phyloP scores from a whole-genome alignment of 2,329 filamentous ascomycete genomes.

The Cytospora schulzeri region DNA sequence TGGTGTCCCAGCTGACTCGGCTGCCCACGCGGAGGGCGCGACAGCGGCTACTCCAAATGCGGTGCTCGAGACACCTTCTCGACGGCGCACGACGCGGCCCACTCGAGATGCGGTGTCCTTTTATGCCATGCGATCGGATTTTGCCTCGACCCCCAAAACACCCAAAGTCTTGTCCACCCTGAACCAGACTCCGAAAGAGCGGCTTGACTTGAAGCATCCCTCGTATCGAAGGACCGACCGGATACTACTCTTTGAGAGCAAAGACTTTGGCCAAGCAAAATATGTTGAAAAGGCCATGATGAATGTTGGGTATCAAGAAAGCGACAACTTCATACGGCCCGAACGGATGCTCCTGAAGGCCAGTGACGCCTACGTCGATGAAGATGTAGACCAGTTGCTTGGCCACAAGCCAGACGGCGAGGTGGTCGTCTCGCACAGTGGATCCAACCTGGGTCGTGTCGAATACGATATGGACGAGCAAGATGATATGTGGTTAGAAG shows the following conservation, averaged over 20 bases:
- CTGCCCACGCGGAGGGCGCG: constrained; percentile 45
- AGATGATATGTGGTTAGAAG: constrained; percentile 92
- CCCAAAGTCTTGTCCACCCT: constrained; percentile 74
- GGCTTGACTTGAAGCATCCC: constrained; percentile 74
- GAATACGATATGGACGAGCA: constrained; percentile 99
- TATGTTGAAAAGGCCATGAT: constrained; percentile 98
- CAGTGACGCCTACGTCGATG: constrained; percentile 60
- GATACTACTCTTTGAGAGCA: constrained; percentile 81
- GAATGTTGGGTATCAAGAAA: constrained; percentile 93
- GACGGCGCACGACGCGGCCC: constrained; percentile 48
- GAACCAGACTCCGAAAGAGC: constrained; percentile 79
- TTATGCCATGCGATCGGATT: constrained; percentile 53
- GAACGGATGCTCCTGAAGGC: constrained; percentile 71
- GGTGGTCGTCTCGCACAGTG: constrained; percentile 42
- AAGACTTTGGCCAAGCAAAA: constrained; percentile 79
- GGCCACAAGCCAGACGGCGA: constrained; percentile 60
- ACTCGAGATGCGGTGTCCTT: constrained; percentile 55
- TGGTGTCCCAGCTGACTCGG: constrained; percentile 40
- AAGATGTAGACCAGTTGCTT: constrained; percentile 55
- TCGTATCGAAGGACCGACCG: constrained; percentile 76
- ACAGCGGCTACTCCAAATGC: constrained; percentile 30
- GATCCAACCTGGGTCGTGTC: constrained; percentile 71
- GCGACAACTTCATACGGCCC: constrained; percentile 80
- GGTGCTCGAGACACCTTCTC: constrained; percentile 42
- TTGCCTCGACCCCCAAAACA: constrained; percentile 51